These are phyloP conservation scores for Diaporthe sp. DNA, from an alignment of 2,329 filamentous ascomycete species.

Conservation along the genomic window DNA sequence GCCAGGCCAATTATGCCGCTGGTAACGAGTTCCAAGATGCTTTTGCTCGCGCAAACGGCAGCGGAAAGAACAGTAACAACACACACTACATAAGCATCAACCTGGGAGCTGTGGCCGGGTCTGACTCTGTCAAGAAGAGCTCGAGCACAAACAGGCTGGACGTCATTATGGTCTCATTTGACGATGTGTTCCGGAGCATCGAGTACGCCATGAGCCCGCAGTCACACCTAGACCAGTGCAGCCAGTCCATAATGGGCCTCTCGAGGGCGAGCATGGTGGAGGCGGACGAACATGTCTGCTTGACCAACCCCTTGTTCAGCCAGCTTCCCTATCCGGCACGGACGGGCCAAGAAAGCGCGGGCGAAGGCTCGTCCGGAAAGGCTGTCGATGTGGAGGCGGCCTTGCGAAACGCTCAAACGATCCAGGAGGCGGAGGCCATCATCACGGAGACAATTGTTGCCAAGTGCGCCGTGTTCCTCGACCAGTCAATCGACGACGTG, in stretches of 20 bases:
- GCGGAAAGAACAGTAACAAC: not conserved
- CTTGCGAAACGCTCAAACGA: slow-evolving; percentile 6
- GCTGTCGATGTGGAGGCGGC: slow-evolving; percentile 32
- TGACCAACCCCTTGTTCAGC: slow-evolving; percentile 43
- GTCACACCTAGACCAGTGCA: slow-evolving; percentile 40
- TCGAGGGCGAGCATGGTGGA: slow-evolving; percentile 43
- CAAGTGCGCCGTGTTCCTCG: slow-evolving; percentile 45
- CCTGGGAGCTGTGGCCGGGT: slow-evolving; percentile 31
- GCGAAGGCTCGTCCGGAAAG: not conserved
- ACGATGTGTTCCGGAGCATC: slow-evolving; percentile 44
- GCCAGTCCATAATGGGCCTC: slow-evolving; percentile 43
- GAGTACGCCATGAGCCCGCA: slow-evolving; percentile 44
- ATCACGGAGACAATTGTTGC: slow-evolving; percentile 41
- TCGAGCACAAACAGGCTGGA: not conserved
- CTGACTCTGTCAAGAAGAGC: slow-evolving; percentile 20
- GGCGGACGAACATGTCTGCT: slow-evolving; percentile 41
- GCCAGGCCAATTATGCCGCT: slow-evolving; percentile 57
- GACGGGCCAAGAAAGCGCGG: not conserved
- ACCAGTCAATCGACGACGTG: slow-evolving; percentile 42
- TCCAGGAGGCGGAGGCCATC: slow-evolving; percentile 42
- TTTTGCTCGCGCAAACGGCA: slow-evolving; percentile 29
- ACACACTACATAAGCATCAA: slow-evolving; percentile 37
- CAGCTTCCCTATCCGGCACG: slow-evolving; percentile 38
- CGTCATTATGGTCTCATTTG: slow-evolving; percentile 42
- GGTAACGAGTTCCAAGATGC: slow-evolving; percentile 53